Conservation (phyloP, 1,139 yeast species). For the Diutina pseudorugosa region DNA sequence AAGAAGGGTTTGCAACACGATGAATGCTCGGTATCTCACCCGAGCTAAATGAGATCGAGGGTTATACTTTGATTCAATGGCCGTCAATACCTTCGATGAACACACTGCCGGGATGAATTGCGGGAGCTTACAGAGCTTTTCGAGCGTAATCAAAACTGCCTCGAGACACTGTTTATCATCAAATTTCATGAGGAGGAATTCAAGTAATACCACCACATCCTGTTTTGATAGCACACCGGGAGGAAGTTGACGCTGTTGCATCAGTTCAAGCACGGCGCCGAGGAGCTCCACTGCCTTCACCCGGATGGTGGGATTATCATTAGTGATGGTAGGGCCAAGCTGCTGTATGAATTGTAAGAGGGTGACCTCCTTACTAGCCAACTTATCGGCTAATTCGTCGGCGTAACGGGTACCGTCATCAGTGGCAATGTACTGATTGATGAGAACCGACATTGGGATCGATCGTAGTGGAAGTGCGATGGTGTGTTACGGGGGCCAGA, state of each 20-base stretch:
- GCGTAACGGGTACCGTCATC: background rate
- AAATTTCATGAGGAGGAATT: conserved; percentile 52
- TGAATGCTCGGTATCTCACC: conserved; percentile 49
- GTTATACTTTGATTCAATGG: conserved; percentile 36
- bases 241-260: background rate
- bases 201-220: conserved; percentile 56
- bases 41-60: conserved; percentile 56
- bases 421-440: background rate
- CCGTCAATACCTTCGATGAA: conserved; percentile 23
- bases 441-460: background rate
- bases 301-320: background rate
- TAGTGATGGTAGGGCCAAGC: background rate
- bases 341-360: background rate
- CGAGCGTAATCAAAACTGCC: conserved; percentile 44
- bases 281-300: background rate
- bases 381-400: background rate
- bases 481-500: background rate
- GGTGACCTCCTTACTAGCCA: background rate
- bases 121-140: conserved; percentile 37
- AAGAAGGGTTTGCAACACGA: conserved; percentile 28
- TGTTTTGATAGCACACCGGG: conserved; percentile 30
- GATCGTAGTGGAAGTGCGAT: background rate
- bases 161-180: conserved; percentile 48
- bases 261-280: background rate
- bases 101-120: conserved; percentile 22